Conservation (phyloP, 441 rosid species). For the Melastoma candidum region DNA sequence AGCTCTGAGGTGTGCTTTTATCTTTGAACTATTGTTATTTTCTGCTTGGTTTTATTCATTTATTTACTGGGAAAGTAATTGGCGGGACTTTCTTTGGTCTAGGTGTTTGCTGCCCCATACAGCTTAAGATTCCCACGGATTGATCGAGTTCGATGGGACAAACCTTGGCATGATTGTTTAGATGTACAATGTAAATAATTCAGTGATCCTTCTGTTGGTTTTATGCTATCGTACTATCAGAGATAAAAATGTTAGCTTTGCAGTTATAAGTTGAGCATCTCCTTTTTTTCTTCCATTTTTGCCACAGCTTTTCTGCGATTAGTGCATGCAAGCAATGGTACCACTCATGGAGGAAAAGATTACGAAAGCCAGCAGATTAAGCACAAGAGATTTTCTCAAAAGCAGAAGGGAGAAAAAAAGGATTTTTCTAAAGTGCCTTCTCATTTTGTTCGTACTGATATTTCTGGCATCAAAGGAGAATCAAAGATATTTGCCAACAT, state of each 20-base stretch:
- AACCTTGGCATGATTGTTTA: slow-evolving; percentile 96
- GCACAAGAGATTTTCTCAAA: slow-evolving; percentile 29
- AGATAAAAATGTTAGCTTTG: background rate
- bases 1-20: slow-evolving; percentile 71
- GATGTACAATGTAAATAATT: slow-evolving; percentile 75
- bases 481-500: slow-evolving; percentile 65
- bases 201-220: slow-evolving; percentile 5
- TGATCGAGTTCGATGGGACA: slow-evolving; percentile 92
- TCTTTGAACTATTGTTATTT: background rate
- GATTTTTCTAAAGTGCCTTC: slow-evolving; percentile 60
- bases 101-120: slow-evolving; percentile 98
- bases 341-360: slow-evolving; percentile 59
- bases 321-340: slow-evolving; percentile 89
- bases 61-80: slow-evolving; percentile 3
- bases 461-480: slow-evolving; percentile 68
- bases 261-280: background rate
- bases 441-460: slow-evolving; percentile 77
- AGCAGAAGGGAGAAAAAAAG: slow-evolving; percentile 41
- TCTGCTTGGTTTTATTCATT: slow-evolving; percentile 1
- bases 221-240: background rate
- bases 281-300: slow-evolving; percentile 3
- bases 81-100: slow-evolving; percentile 2
- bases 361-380: slow-evolving; percentile 30
- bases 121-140: slow-evolving; percentile 96
- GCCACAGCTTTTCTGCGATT: slow-evolving; percentile 76